A percentile compares a stretch with the other conserved stretches of the same genome.
Conservation (phyloP, 345 rosid species). For the Citrus trifoliata region DNA sequence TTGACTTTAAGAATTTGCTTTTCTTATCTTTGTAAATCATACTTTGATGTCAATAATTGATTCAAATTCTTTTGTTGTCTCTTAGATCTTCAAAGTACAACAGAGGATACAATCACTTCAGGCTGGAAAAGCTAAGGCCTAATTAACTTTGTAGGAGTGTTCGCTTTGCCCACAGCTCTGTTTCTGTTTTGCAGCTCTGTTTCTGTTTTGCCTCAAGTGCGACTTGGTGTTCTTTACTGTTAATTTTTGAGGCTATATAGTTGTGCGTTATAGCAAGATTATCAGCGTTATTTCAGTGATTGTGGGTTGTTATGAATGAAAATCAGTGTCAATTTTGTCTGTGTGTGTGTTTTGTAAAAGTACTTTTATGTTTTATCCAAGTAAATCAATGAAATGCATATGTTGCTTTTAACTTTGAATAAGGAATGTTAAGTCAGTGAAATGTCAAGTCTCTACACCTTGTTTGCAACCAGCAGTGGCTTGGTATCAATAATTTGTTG, state of each 20-base stretch:
- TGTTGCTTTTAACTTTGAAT: background rate
- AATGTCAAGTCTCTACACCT: no score
- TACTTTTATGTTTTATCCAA: background rate
- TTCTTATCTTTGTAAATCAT: background rate
- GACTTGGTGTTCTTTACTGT: background rate
- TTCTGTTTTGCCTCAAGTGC: background rate
- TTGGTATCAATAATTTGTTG: no score
- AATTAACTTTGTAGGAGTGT: constrained; percentile 4
- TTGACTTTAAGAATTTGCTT: background rate
- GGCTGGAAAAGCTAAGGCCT: constrained; percentile 87
- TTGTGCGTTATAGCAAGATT: background rate
- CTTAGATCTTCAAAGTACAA: constrained; percentile 77
- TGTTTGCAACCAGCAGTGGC: no score
- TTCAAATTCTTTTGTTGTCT: constrained; percentile 4
- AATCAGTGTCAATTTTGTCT: background rate
- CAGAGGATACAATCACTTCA: constrained; percentile 84
- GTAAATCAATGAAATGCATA: background rate
- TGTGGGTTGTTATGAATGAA: background rate
- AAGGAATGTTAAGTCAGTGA: background rate
- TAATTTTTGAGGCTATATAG: background rate
- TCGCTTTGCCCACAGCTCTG: background rate
- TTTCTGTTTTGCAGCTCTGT: background rate
- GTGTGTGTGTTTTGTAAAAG: background rate
- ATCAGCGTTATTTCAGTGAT: background rate
- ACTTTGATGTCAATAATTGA: background rate